Conservation (phyloP, 257 asterid genomes). For the Primulina huaijiensis region DNA sequence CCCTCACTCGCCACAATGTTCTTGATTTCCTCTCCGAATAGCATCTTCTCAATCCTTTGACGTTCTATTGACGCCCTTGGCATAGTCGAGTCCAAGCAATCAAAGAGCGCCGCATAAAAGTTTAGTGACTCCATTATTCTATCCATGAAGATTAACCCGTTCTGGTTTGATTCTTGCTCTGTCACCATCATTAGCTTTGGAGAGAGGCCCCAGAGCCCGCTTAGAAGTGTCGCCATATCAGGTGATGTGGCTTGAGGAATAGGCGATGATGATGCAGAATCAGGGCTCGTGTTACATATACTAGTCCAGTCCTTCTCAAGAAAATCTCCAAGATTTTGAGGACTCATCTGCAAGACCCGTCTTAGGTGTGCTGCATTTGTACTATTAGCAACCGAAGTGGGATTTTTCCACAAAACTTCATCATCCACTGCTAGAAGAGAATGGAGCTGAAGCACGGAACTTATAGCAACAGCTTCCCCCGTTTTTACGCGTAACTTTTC, state of each 20-base stretch:
- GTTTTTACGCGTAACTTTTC: conserved; percentile 58
- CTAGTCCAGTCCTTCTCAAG: conserved; percentile 46
- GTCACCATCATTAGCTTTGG: conserved; percentile 69
- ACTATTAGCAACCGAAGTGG: conserved; percentile 29
- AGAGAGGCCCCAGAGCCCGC: conserved; percentile 45
- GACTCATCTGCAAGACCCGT: conserved; percentile 33
- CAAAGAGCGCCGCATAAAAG: conserved; percentile 67
- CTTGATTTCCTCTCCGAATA: conserved; percentile 69
- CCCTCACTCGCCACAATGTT: conserved; percentile 69
- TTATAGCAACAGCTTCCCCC: conserved; percentile 69
- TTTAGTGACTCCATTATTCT: conserved; percentile 55
- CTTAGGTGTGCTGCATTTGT: conserved; percentile 30
- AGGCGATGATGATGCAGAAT: conserved; percentile 43
- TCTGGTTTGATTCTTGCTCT: conserved; percentile 73
- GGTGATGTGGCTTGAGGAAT: conserved; percentile 28
- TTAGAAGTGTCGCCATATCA: conserved; percentile 41
- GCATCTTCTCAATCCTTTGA: conserved; percentile 54
- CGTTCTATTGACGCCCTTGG: conserved; percentile 53
- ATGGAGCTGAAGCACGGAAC: conserved; percentile 58
- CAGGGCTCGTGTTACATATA: conserved; percentile 37
- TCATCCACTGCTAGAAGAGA: conserved; percentile 53
- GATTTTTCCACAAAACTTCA: conserved; percentile 28
- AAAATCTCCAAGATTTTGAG: conserved; percentile 44
- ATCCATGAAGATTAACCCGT: conserved; percentile 46
- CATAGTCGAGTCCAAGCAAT: conserved; percentile 62